phyloP scores from a whole-genome alignment of 257 asterid species.

The Fraxinus americana region DNA sequence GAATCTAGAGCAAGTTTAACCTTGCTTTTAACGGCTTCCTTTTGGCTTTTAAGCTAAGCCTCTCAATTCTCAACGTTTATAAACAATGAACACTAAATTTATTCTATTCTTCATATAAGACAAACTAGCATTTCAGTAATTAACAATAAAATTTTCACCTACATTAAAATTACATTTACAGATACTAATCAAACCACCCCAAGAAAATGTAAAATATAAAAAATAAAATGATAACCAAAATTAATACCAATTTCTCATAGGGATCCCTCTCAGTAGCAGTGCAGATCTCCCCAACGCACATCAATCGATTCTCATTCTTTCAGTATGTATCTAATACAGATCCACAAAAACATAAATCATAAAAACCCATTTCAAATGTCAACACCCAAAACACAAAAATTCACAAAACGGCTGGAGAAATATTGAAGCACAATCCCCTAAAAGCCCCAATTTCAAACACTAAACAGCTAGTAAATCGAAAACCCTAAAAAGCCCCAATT shows the following conservation, averaged over 20 bases:
- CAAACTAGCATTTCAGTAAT: neutral
- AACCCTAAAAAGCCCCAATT: too few relatives aligned
- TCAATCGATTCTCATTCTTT: slow-evolving; percentile 86
- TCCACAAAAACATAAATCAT: neutral
- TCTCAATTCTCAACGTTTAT: slow-evolving; percentile 5
- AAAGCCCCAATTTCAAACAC: too few relatives aligned
- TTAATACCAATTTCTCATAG: slow-evolving; percentile 81
- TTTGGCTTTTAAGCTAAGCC: neutral
- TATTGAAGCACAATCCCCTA: too few relatives aligned
- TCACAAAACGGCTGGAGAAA: too few relatives aligned
- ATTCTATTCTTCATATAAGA: neutral
- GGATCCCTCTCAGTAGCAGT: slow-evolving; percentile 95
- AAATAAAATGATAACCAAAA: neutral
- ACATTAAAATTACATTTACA: neutral
- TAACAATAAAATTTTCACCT: neutral
- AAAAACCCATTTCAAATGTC: neutral
- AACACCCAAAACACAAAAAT: neutral
- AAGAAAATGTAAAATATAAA: neutral
- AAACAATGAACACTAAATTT: slow-evolving; percentile 3
- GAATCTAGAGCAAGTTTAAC: neutral
- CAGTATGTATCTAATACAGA: slow-evolving; percentile 67
- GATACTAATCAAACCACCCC: neutral
- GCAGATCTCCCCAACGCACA: slow-evolving; percentile 82
- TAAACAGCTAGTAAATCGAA: too few relatives aligned
- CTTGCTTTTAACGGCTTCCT: neutral